phyloP scores from a whole-genome alignment of 2,329 filamentous ascomycete species.

The Ophiostoma ulmi region DNA sequence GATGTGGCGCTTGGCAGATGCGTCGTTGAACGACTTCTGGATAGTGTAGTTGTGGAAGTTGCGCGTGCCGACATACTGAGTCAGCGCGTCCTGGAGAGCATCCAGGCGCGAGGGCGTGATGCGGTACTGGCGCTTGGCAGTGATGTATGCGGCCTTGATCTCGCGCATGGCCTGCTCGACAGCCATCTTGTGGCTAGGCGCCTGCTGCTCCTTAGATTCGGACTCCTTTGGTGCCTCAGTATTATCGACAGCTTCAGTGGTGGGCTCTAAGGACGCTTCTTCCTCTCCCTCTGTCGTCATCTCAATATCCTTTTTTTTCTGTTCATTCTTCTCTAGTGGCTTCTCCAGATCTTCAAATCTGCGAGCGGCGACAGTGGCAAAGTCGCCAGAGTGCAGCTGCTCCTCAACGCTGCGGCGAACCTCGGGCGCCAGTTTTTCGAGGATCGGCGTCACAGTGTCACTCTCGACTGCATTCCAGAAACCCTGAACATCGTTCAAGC shows the following conservation, averaged over 20 bases:
- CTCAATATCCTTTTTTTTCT: slow-evolving; percentile 21
- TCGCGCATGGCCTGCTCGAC: slow-evolving; percentile 63
- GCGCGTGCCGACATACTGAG: slow-evolving; percentile 72
- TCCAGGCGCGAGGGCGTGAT: slow-evolving; percentile 66
- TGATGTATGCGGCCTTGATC: slow-evolving; percentile 75
- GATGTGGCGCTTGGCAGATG: slow-evolving; percentile 84
- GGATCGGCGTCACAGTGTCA: slow-evolving; percentile 67
- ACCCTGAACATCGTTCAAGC: slow-evolving; percentile 69
- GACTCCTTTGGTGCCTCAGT: slow-evolving; percentile 30
- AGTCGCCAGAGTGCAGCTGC: slow-evolving; percentile 48
- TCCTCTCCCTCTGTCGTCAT: slow-evolving; percentile 17
- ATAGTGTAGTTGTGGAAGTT: slow-evolving; percentile 99
- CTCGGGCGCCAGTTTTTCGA: slow-evolving; percentile 58
- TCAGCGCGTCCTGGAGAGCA: slow-evolving; percentile 69
- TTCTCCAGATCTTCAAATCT: slow-evolving; percentile 7
- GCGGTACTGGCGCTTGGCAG: slow-evolving; percentile 79
- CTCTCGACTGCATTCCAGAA: slow-evolving; percentile 85
- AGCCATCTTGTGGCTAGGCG: slow-evolving; percentile 31
- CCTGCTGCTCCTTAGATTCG: slow-evolving; percentile 27
- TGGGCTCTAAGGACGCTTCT: background rate
- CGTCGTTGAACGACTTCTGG: slow-evolving; percentile 73
- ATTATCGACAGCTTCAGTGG: background rate
- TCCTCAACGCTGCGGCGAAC: slow-evolving; percentile 59
- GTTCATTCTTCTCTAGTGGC: background rate
- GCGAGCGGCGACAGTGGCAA: background rate